phyloP scores from a whole-genome alignment of 176 grass and related monocot genomes.

The Cenchrus purpureus region DNA sequence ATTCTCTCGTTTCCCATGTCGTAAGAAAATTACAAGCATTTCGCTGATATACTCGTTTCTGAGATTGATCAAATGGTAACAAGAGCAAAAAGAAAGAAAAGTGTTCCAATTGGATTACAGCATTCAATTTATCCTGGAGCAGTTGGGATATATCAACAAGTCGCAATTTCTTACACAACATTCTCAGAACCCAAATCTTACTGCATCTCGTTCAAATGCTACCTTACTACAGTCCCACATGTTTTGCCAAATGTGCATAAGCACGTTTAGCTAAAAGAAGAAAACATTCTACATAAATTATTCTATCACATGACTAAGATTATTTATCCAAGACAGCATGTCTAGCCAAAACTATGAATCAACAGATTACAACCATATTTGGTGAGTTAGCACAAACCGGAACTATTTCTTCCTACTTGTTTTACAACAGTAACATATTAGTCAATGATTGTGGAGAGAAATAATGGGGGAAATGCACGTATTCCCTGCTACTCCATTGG shows the following conservation, averaged over 20 bases:
- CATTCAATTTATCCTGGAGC: neutral
- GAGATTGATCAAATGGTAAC: neutral
- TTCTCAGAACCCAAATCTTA: neutral
- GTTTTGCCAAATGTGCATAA: neutral
- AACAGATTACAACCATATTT: constrained; percentile 49
- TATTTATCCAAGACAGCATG: constrained; percentile 29
- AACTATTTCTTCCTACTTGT: constrained; percentile 53
- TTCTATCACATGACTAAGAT: constrained; percentile 11
- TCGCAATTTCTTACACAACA: neutral
- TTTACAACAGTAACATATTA: constrained; percentile 52
- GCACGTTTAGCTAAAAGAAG: neutral
- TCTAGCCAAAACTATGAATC: constrained; percentile 43
- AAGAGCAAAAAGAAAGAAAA: neutral
- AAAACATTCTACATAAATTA: constrained; percentile 25
- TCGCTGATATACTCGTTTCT: neutral
- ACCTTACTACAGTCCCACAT: neutral
- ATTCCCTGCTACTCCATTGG: constrained; percentile 57
- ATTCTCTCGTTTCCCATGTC: neutral
- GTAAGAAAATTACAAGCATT: neutral
- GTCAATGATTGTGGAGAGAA: constrained; percentile 46
- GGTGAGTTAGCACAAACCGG: constrained; percentile 33
- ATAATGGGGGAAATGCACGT: constrained; percentile 52
- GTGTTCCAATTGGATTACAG: neutral
- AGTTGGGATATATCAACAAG: neutral
- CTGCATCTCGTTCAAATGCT: neutral